Evolutionary conservation across 2,329 filamentous ascomycete species (phyloP).

Genomic region (Diaporthe aspalathi): DNA sequence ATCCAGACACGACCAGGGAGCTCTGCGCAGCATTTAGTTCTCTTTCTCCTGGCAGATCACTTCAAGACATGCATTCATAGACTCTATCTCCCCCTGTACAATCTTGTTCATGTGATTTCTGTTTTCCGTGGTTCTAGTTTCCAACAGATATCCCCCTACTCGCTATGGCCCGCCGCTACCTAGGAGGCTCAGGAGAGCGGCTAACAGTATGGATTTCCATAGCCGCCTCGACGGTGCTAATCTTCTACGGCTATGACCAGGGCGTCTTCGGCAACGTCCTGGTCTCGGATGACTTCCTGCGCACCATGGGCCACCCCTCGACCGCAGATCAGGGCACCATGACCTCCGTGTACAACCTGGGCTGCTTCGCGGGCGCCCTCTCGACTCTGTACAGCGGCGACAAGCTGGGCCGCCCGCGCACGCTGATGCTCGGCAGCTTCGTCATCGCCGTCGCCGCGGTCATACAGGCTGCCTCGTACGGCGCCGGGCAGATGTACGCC

Average conservation of each 20-base stretch:
- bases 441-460: constrained; percentile 41
- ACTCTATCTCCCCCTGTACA: not conserved
- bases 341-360: constrained; percentile 42
- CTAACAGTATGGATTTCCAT: constrained; percentile 65
- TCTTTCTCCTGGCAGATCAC: too few species aligned
- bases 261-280: constrained; percentile 49
- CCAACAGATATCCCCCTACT: not conserved
- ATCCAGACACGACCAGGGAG: not conserved
- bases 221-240: constrained; percentile 60
- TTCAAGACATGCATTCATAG: not conserved
- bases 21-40: too few species aligned
- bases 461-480: constrained; percentile 38
- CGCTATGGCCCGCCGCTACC: constrained; percentile 48
- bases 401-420: constrained; percentile 41
- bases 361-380: constrained; percentile 42
- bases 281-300: constrained; percentile 44
- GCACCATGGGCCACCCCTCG: constrained; percentile 39
- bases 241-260: constrained; percentile 61
- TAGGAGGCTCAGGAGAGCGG: constrained; percentile 61
- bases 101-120: not conserved
- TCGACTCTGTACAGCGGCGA: constrained; percentile 42
- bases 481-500: constrained; percentile 40
- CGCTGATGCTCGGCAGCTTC: constrained; percentile 41
- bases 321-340: constrained; percentile 40
- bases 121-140: not conserved